Conservation (phyloP, 140 eudicot genomes). For the Erigeron philadelphicus region DNA sequence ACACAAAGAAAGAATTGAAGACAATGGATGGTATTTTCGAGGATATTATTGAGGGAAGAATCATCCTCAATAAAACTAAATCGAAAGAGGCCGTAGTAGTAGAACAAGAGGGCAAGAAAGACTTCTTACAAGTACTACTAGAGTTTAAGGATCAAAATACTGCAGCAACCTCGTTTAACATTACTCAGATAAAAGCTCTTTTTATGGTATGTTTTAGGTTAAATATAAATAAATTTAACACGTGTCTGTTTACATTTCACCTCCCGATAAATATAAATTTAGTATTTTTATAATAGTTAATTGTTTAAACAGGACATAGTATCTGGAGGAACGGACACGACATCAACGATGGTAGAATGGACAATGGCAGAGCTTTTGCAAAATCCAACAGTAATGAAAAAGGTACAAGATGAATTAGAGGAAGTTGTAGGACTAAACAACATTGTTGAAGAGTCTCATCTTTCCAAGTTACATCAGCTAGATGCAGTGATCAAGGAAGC, state of each 20-base stretch:
- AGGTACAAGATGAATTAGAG: slow-evolving; percentile 5
- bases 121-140: slow-evolving; percentile 4
- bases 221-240: not conserved
- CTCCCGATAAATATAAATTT: not conserved
- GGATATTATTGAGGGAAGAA: not conserved
- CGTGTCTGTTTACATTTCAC: not conserved
- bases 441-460: slow-evolving; percentile 9
- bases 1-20: not conserved
- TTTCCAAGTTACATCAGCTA: not conserved
- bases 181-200: slow-evolving; percentile 13
- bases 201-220: not conserved
- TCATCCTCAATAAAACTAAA: not conserved
- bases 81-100: not conserved
- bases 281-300: not conserved
- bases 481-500: slow-evolving; percentile 13
- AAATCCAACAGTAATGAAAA: not conserved
- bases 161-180: not conserved
- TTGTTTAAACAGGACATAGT: not conserved
- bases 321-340: not conserved
- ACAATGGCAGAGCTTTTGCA: slow-evolving; percentile 14
- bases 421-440: not conserved
- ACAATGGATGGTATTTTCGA: not conserved
- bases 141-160: slow-evolving; percentile 3
- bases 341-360: not conserved
- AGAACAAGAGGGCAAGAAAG: slow-evolving; percentile 8